Percentiles rank a stretch among this genome's conserved stretches.
phyloP scores from a whole-genome alignment of 2,329 filamentous ascomycete genomes.

The Sclerotinia nivalis region DNA sequence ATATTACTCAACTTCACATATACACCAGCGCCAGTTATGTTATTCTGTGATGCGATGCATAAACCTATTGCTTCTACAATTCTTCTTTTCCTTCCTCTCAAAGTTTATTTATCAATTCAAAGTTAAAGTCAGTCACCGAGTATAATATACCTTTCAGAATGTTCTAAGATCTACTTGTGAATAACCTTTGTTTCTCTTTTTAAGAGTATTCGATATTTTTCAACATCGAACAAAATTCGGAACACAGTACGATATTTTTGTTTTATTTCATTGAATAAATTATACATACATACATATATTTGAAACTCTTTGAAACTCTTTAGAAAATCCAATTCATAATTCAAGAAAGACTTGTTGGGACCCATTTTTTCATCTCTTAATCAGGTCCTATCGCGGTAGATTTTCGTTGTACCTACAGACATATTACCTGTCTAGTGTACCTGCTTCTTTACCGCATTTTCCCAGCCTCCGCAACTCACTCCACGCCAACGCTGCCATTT shows the following conservation, averaged over 20 bases:
- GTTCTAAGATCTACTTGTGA: too few species aligned
- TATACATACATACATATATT: background rate
- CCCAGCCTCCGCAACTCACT: background rate
- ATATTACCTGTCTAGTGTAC: constrained; percentile 4
- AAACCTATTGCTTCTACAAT: constrained; percentile 1
- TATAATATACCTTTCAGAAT: background rate
- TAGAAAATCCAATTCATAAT: background rate
- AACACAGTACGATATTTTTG: background rate
- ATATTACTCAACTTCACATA: constrained; percentile 1
- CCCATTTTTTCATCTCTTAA: constrained; percentile 11
- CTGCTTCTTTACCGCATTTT: constrained; percentile 23
- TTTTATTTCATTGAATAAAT: constrained; percentile 1
- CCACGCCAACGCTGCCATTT: constrained; percentile 7
- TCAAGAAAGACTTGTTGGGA: background rate
- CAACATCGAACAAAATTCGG: background rate
- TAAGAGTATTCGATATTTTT: too few species aligned
- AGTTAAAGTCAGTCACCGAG: background rate
- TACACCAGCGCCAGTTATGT: background rate
- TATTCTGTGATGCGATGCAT: constrained; percentile 15
- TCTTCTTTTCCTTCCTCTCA: background rate
- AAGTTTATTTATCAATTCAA: background rate
- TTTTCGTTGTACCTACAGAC: constrained; percentile 8
- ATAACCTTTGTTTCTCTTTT: background rate
- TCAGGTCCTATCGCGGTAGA: constrained; percentile 4
- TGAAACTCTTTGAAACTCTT: background rate